Conservation (phyloP, 352 stramenopile genomes). For the Phytophthora uliginosa region DNA sequence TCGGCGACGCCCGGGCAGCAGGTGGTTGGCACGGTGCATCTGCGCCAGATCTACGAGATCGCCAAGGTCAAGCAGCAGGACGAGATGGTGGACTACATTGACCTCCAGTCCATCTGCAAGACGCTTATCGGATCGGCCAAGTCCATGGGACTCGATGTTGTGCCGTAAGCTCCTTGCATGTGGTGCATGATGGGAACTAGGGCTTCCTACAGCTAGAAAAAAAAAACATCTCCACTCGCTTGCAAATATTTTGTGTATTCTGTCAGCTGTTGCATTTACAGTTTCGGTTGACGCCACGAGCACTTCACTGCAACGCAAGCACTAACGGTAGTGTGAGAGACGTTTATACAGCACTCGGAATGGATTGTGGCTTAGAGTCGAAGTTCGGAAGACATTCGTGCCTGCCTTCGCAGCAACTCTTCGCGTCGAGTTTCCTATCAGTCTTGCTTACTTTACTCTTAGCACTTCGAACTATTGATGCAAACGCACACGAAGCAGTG, state of each 20-base stretch:
- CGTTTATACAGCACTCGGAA: constrained; percentile 9
- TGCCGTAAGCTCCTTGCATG: constrained; percentile 46
- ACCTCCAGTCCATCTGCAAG: constrained; percentile 93
- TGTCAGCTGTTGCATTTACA: too few species aligned
- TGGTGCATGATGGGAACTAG: not conserved
- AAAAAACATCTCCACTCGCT: constrained; percentile 27
- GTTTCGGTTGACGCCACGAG: not conserved
- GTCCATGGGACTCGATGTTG: constrained; percentile 94
- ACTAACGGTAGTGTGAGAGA: not conserved
- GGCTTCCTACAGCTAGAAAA: constrained; percentile 29
- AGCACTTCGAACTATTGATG: constrained; percentile 31
- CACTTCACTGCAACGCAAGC: not conserved
- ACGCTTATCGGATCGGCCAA: constrained; percentile 94
- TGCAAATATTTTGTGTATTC: constrained; percentile 14
- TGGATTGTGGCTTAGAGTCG: constrained; percentile 22
- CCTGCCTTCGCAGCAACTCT: constrained; percentile 17
- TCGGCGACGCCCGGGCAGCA: constrained; percentile 80
- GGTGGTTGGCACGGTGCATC: constrained; percentile 87
- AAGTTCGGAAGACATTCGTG: constrained; percentile 22
- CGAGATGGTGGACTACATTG: constrained; percentile 94
- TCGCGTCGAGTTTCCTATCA: constrained; percentile 17
- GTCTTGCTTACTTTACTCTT: constrained; percentile 35
- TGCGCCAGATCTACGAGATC: constrained; percentile 99
- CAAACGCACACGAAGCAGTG: constrained; percentile 19
- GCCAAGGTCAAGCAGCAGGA: constrained; percentile 98